Percentiles rank a stretch among this genome's conserved stretches.
phyloP scores from a whole-genome alignment of 208 protist species.

The Leishmania martiniquensis region DNA sequence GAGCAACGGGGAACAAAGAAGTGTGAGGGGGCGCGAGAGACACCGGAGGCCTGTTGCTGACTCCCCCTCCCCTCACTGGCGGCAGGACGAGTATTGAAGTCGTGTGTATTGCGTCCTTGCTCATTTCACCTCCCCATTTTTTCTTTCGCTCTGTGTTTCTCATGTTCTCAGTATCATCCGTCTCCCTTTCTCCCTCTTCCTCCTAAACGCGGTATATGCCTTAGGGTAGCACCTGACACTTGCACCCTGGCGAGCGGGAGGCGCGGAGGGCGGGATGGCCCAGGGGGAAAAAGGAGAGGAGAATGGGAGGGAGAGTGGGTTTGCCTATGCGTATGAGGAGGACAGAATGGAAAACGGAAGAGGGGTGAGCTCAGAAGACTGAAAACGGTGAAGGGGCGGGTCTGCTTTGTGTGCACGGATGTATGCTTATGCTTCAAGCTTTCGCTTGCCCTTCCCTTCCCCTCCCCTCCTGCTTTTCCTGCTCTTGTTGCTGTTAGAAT shows the following conservation, averaged over 20 bases:
- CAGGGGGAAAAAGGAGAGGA: slow-evolving; percentile 5
- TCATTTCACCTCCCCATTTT: slow-evolving; percentile 1
- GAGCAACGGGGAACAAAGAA: slow-evolving; percentile 5
- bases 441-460: not conserved
- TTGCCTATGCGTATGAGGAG: not conserved
- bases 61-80: too few species aligned
- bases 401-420: not conserved
- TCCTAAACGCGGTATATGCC: not conserved
- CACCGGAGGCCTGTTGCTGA: not conserved
- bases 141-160: not conserved
- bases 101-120: slow-evolving; percentile 12
- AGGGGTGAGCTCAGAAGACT: slow-evolving; percentile 1
- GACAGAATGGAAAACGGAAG: not conserved
- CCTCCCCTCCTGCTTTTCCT: slow-evolving; percentile 2
- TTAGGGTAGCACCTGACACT: not conserved
- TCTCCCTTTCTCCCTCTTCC: not conserved
- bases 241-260: not conserved
- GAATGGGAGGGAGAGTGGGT: not conserved
- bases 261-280: not conserved
- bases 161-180: not conserved
- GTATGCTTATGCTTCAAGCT: not conserved
- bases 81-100: not conserved
- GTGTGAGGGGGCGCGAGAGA: slow-evolving; percentile 1
- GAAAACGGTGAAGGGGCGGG: not conserved
- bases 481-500: slow-evolving; percentile 4